Base-by-base conservation (phyloP, 306 rosid species). In the Sindora glabra region DNA sequence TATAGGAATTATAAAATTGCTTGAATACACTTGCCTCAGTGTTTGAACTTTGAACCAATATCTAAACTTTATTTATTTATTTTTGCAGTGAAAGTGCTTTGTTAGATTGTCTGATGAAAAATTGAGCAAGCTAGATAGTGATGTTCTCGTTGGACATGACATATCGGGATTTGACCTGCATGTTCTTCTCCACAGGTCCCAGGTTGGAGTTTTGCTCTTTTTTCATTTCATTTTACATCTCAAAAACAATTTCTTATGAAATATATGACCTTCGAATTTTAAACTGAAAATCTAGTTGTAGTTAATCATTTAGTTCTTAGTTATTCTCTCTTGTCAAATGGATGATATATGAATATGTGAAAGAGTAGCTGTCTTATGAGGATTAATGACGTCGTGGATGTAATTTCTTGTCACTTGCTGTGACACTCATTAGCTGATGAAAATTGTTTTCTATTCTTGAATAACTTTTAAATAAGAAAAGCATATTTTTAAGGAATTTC, bases 81-180 rank as follows among this genome's bases (percentile, higher is more conserved):
- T n/a, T n/a, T n/a, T 75, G 79, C 81, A 82, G 84, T 64, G 87
- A 78, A 33, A 61, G 87, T 65, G 87, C 87, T 62, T 71, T 82
- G 79, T 68, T 82, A 39, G 78, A 78, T 25, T 74, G 84, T 24
- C 64, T 82, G 55, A 74, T 78, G 79, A 61, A 64, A 84, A 82
- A 37, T 65, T 82, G 41, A 59, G 68, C 75, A 78, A 82, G 67
- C n/a, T n/a, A n/a, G n/a, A n/a, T n/a, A n/a, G n/a, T n/a, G n/a
- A n/a, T n/a, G n/a, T n/a, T n/a, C n/a, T 65, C 78, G 77, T 82
- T 71, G 87, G 87, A 41, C 87, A 82, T 51, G 75, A 78, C 51
- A 72, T 82, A 62, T 82, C 87, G 14, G 84, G 84, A 69, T 78
- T 74, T 75, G 87, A 82, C 48, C 67, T 82, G 42, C 84, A 82